Conservation (phyloP, 2,329 filamentous ascomycete species). For the Penicillium decumbens region DNA sequence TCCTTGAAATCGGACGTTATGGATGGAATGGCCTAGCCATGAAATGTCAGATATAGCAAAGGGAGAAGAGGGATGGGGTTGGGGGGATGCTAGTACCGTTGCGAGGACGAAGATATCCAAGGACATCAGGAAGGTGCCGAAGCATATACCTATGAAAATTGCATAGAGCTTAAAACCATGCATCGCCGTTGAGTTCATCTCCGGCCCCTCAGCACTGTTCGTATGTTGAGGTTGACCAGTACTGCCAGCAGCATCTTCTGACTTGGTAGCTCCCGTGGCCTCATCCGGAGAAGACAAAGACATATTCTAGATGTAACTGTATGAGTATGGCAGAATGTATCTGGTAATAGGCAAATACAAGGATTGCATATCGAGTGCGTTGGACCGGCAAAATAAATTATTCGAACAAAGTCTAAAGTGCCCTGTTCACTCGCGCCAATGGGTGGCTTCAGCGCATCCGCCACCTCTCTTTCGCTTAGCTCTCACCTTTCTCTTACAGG, state of each 20-base stretch:
- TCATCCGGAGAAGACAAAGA: background rate
- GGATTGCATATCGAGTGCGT: background rate
- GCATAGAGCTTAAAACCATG: background rate
- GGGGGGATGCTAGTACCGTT: background rate
- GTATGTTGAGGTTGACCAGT: background rate
- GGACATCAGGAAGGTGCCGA: slow-evolving; percentile 6
- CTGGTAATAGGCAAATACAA: background rate
- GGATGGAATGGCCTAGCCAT: no score
- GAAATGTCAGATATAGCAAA: no score
- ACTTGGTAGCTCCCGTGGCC: background rate
- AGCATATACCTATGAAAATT: slow-evolving; percentile 5
- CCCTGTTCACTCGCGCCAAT: no score
- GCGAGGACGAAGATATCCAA: slow-evolving; percentile 2
- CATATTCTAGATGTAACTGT: background rate
- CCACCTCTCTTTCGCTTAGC: no score
- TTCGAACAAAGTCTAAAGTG: background rate
- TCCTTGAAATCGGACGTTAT: no score
- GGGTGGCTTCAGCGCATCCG: no score
- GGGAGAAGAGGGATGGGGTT: no score
- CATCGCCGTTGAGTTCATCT: background rate
- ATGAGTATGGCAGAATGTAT: background rate
- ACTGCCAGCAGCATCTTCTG: background rate
- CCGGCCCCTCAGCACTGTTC: background rate
- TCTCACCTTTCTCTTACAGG: no score
- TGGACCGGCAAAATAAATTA: background rate